phyloP scores from a whole-genome alignment of 2,329 filamentous ascomycete species.

The Talaromyces sp. region DNA sequence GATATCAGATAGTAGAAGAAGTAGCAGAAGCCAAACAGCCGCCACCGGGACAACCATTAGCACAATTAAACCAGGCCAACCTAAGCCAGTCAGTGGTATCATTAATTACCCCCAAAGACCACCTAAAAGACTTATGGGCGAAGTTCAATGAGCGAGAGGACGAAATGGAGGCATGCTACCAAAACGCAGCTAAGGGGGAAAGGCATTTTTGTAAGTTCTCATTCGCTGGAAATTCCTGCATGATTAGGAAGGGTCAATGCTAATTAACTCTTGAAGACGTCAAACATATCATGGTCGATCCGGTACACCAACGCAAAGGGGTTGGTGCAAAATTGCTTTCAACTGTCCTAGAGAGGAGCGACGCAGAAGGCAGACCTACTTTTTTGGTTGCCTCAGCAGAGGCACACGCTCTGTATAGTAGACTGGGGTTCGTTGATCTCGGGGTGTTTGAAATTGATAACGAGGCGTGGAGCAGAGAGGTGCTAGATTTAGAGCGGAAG shows the following conservation, averaged over 20 bases:
- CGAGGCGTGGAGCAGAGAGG: slow-evolving; percentile 3
- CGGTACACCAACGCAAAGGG: slow-evolving; percentile 7
- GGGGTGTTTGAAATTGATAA: slow-evolving; percentile 5
- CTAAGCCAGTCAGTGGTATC: neutral
- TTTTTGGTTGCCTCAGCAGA: slow-evolving; percentile 7
- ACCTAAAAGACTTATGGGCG: neutral
- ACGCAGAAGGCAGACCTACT: neutral
- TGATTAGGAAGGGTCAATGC: neutral
- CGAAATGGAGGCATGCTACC: slow-evolving; percentile 8
- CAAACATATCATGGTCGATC: slow-evolving; percentile 8
- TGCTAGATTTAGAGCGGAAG: neutral
- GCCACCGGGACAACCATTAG: neutral
- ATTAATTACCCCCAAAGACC: slow-evolving; percentile 1
- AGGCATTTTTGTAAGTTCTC: slow-evolving; percentile 1
- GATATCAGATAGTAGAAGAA: neutral
- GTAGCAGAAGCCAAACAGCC: neutral
- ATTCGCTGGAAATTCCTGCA: neutral
- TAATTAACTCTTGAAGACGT: neutral
- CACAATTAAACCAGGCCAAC: neutral
- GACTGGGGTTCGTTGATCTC: slow-evolving; percentile 2
- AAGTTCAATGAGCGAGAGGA: slow-evolving; percentile 4
- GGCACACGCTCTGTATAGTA: slow-evolving; percentile 1
- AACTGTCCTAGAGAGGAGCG: slow-evolving; percentile 4
- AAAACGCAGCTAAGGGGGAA: neutral
- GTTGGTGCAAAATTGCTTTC: slow-evolving; percentile 3